Base-by-base conservation (phyloP, 331 rosid genomes). In the Telfairia occidentalis region DNA sequence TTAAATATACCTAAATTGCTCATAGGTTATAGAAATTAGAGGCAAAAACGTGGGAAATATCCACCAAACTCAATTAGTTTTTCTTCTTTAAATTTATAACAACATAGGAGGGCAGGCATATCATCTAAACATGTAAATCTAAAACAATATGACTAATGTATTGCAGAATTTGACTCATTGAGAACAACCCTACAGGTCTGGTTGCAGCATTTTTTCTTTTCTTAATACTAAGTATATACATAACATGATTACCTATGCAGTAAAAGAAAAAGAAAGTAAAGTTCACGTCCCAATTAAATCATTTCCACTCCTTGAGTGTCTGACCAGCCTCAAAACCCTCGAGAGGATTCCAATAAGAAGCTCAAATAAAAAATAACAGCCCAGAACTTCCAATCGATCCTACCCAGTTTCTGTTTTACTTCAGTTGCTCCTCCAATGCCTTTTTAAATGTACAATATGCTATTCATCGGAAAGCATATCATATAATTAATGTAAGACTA, bases 291-390 rank as follows among this genome's bases (percentile, higher is more conserved):
- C 66, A 38, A 66, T 48, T 65, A 40, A 63, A 83, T 18, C 30
- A 9, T 69, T 65, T 81, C 45, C 32, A 64, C 2, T 61, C 76
- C 32, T 26, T 61, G 65, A 63, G 75, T 66, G 45, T 73, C 66
- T 73, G 77, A 75, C 77, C 76, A 60, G 76, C 66, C 80, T 59
- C 75, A 75, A 60, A 71, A 28, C 65, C 71, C 76, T 80, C 40
- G 48, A 60, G 80, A 59, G n/a, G 80, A 71, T 63, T 71, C 53
- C 72, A 46, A 78, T 76, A 82, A 19, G 80, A 86, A 80, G 80
- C 86, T 80, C 82, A 70, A 82, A 67, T 74, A 79, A 83, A 78
- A 73, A 77, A 75, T 81, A 78, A 82, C 84, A 60, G 79, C 81
- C 60, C 72, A 64, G 77, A 30, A 65, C 65, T 72, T 66, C 74